These are phyloP conservation scores for Fraxinus angustifolia DNA, from an alignment of 305 asterid genomes.

Conservation along the genomic window DNA sequence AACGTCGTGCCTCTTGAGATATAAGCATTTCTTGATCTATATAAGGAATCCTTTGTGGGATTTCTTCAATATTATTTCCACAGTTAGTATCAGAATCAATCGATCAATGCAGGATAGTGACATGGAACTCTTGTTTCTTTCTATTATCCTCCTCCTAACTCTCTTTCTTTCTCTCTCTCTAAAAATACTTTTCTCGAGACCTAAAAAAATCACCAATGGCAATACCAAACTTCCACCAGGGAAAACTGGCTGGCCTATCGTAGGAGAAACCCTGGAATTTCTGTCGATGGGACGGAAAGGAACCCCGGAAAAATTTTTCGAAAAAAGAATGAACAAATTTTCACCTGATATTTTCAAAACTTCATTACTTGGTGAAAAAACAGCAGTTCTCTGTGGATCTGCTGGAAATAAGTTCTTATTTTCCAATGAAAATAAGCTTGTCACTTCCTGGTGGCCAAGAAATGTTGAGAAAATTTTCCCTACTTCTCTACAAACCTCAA, in stretches of 20 bases:
- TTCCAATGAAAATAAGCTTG: conserved; percentile 24
- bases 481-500: background rate
- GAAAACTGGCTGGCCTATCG: conserved; percentile 21
- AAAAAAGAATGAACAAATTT: conserved; percentile 19
- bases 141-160: conserved; percentile 4
- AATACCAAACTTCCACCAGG: conserved; percentile 21
- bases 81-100: background rate
- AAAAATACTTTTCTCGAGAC: conserved; percentile 1
- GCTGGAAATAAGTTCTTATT: conserved; percentile 24
- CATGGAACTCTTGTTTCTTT: conserved; percentile 17
- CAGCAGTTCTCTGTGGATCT: conserved; percentile 24
- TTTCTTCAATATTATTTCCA: background rate
- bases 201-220: background rate
- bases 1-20: background rate
- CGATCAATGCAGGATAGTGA: background rate
- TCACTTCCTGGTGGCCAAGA: conserved; percentile 25
- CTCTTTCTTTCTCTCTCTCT: conserved; percentile 8
- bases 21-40: background rate
- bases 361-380: conserved; percentile 10
- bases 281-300: background rate
- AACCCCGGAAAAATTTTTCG: conserved; percentile 11
- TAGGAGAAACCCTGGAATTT: conserved; percentile 26
- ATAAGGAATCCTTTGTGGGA: background rate
- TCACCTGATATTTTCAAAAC: conserved; percentile 21
- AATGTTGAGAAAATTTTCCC: conserved; percentile 7